A percentile compares a stretch with the other conserved stretches of the same genome.
These are phyloP conservation scores for Candida michaelii DNA, from an alignment of 805 yeast genomes.

Conservation along the genomic window DNA sequence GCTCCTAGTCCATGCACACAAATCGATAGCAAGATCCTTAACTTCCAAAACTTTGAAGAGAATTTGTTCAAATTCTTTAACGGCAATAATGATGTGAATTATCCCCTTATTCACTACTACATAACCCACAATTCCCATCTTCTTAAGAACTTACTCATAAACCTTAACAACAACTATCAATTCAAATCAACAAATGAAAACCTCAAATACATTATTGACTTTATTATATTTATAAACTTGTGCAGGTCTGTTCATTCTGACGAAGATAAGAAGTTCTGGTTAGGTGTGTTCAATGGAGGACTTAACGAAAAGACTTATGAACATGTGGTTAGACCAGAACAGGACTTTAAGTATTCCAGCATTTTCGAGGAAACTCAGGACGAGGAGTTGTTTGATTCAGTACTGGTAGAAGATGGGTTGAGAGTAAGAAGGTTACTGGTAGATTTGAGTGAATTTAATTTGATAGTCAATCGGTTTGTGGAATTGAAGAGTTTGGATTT, in stretches of 20 bases:
- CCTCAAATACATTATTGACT: slow-evolving; percentile 23
- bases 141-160: slow-evolving; percentile 3
- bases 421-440: slow-evolving; percentile 7
- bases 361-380: slow-evolving; percentile 20
- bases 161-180: slow-evolving; percentile 8
- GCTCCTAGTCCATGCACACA: neutral
- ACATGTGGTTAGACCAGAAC: neutral
- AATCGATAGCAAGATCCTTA: neutral
- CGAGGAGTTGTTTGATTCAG: slow-evolving; percentile 17
- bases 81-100: slow-evolving; percentile 9
- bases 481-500: slow-evolving; percentile 11
- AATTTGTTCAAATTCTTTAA: slow-evolving; percentile 13
- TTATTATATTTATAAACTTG: slow-evolving; percentile 21
- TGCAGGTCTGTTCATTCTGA: slow-evolving; percentile 16
- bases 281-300: slow-evolving; percentile 12
- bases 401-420: slow-evolving; percentile 12
- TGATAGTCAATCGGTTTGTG: neutral
- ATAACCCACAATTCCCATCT: slow-evolving; percentile 1
- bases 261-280: slow-evolving; percentile 26
- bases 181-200: slow-evolving; percentile 25
- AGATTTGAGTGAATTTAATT: slow-evolving; percentile 12
- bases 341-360: slow-evolving; percentile 29
- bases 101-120: slow-evolving; percentile 8
- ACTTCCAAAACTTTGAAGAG: slow-evolving; percentile 13
- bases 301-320: neutral